A percentile compares a stretch with the other conserved stretches of the same genome.
These are phyloP conservation scores for Lecanicillium sp. DNA, from an alignment of 2,329 filamentous ascomycete genomes.

Conservation along the genomic window DNA sequence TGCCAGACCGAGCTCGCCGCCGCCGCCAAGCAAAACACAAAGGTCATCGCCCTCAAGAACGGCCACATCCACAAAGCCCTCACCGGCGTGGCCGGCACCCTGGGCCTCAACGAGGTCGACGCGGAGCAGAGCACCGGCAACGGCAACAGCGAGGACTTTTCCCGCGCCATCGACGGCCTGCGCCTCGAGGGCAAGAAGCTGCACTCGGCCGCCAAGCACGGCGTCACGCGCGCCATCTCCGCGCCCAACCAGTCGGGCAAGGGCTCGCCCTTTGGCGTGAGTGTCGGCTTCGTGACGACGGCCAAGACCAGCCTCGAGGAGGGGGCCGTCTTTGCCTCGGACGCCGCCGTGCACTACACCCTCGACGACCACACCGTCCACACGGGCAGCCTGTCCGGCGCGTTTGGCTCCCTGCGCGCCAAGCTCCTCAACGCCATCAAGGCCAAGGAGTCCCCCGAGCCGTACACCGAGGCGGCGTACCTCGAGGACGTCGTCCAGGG, in stretches of 20 bases:
- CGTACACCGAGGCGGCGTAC: conserved; percentile 41
- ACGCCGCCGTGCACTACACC: conserved; percentile 52
- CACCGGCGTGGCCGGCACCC: conserved; percentile 50
- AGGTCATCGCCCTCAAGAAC: conserved; percentile 42
- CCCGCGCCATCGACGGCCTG: conserved; percentile 50
- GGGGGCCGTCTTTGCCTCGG: conserved; percentile 44
- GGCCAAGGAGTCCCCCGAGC: conserved; percentile 26
- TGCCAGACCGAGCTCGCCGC: conserved; percentile 38
- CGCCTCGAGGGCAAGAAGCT: conserved; percentile 49
- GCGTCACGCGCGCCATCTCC: conserved; percentile 51
- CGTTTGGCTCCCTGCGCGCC: conserved; percentile 41
- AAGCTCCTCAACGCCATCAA: conserved; percentile 47
- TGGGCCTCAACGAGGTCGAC: conserved; percentile 58
- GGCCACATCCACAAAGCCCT: conserved; percentile 55
- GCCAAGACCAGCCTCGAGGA: conserved; percentile 37
- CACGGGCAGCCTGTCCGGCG: conserved; percentile 44
- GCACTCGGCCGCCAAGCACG: conserved; percentile 42
- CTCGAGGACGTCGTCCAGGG: conserved; percentile 47
- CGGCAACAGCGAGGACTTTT: conserved; percentile 41
- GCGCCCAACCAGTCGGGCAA: conserved; percentile 39
- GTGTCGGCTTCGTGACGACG: conserved; percentile 49
- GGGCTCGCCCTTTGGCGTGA: conserved; percentile 45
- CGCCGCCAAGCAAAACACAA: conserved; percentile 23
- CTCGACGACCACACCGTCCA: conserved; percentile 31
- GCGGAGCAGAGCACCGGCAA: conserved; percentile 48